Base-by-base conservation (phyloP, 192 early-diverging fungal species). In the Coemansia sp. region DNA sequence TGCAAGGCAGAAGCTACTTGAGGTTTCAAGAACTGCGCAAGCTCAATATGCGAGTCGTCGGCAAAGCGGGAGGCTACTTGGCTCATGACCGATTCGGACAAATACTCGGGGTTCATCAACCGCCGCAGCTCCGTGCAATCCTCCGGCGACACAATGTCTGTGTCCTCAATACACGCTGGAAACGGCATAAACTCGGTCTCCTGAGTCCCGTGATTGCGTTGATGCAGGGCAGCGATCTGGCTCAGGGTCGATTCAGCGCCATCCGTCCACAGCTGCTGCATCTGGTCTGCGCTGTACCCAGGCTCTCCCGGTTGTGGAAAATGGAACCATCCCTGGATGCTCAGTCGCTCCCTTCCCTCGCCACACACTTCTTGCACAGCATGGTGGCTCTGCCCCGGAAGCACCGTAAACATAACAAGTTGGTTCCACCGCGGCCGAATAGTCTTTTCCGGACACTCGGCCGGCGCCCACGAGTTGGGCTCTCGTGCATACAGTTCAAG, bases 251-350 rank as follows among this genome's bases (percentile, higher is more conserved):
- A 85, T 12, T 72, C 72, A 1, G 83, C 83, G 4, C 79, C 79
- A 35, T 38, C 65, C 11, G 70, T 35, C 77, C 77, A 80, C 47
- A 74, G 59, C 8, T 45, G 60, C 57, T 55, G 83, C 84, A 76
- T 76, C 66, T 81, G 76, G 22, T 80, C 82, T 11, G 69, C 58
- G 10, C 62, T 56, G 64, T 88, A 87, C 0, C 90, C 90, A n/a
- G 69, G 66, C 65, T 93, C 91, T 11, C 86, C 89, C 15, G 81
- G 81, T 75, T 88, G 86, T 22, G 90, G 88, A 37, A 87, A 75
- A 60, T 93, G 90, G 76, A 92, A 93, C 91, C 90, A 91, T 0
- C 90, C 92, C 23, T 84, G 85, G 43, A 90, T 90, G 43, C 83
- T 86, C 22, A 87, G 67, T 41, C 92, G 70, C 56, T 75, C 76